Conservation (phyloP, 345 rosid species). For the Cardamine chenopodiifolia region DNA sequence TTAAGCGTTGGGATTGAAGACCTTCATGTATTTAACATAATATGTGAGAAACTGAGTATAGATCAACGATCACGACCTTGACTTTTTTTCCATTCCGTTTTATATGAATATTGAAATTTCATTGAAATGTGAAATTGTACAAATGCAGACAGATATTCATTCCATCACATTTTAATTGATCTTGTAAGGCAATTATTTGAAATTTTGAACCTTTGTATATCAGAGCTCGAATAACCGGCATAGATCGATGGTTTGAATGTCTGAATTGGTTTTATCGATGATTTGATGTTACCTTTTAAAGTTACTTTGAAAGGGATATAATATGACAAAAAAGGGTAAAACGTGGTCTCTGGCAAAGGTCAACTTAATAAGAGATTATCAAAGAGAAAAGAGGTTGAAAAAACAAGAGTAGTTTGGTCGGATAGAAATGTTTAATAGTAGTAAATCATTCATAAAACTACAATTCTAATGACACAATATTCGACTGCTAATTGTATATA, state of each 20-base stretch:
- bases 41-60: neutral
- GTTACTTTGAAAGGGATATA: neutral
- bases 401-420: conserved; percentile 34
- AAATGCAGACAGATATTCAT: neutral
- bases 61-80: neutral
- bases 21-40: conserved; percentile 20
- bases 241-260: neutral
- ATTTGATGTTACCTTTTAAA: conserved; percentile 4
- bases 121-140: neutral
- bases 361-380: conserved; percentile 38
- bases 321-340: conserved; percentile 41
- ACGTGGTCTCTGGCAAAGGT: conserved; percentile 49
- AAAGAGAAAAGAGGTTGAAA: conserved; percentile 15
- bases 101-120: neutral
- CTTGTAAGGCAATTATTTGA: neutral
- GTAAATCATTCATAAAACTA: conserved; percentile 36
- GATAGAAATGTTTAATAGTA: conserved; percentile 22
- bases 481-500: conserved; percentile 34
- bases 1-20: conserved; percentile 34
- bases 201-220: neutral
- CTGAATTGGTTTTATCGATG: neutral
- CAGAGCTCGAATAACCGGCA: neutral
- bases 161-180: neutral
- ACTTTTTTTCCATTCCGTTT: neutral
- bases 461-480: conserved; percentile 42